Evolutionary conservation across 768 basidiomycete genomes (phyloP).

Genomic region (Kondoa malvinella): DNA sequence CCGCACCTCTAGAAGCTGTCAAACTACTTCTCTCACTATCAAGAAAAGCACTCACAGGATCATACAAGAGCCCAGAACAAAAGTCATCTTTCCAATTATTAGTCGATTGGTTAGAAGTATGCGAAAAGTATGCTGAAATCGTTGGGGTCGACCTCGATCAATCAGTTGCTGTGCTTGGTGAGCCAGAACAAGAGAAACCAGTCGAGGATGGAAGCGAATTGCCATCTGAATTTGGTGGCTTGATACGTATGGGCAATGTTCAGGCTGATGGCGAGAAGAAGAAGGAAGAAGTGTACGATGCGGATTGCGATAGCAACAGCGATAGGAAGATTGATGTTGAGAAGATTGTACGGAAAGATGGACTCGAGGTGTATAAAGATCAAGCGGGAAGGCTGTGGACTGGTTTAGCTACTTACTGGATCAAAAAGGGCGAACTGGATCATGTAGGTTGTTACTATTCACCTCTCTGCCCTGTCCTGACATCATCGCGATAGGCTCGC

Average conservation of each 20-base stretch:
- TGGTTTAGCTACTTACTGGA: conserved; percentile 94
- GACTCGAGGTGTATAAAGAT: conserved; percentile 77
- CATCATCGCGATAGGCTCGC: conserved; percentile 12
- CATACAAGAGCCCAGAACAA: conserved; percentile 71
- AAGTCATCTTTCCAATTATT: conserved; percentile 92
- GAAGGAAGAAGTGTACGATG: conserved; percentile 3
- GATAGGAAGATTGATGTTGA: conserved; percentile 66
- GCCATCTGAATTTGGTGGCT: neutral
- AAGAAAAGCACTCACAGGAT: conserved; percentile 62
- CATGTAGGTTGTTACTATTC: neutral
- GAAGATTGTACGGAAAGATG: conserved; percentile 64
- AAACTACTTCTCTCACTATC: conserved; percentile 73
- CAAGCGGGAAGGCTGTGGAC: conserved; percentile 94
- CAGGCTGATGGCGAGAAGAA: neutral
- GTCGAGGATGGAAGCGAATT: conserved; percentile 22
- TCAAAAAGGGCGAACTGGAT: conserved; percentile 89
- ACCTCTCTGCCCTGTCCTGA: neutral
- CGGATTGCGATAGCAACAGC: conserved; percentile 47
- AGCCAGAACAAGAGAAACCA: conserved; percentile 32
- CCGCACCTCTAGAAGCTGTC: conserved; percentile 78
- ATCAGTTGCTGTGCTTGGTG: conserved; percentile 22
- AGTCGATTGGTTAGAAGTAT: conserved; percentile 77
- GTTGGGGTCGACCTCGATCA: conserved; percentile 47
- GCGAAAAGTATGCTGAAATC: conserved; percentile 76
- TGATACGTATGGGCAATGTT: neutral